Evolutionary conservation across 1,139 yeast genomes (phyloP).

Genomic region (Pichia sp.): DNA sequence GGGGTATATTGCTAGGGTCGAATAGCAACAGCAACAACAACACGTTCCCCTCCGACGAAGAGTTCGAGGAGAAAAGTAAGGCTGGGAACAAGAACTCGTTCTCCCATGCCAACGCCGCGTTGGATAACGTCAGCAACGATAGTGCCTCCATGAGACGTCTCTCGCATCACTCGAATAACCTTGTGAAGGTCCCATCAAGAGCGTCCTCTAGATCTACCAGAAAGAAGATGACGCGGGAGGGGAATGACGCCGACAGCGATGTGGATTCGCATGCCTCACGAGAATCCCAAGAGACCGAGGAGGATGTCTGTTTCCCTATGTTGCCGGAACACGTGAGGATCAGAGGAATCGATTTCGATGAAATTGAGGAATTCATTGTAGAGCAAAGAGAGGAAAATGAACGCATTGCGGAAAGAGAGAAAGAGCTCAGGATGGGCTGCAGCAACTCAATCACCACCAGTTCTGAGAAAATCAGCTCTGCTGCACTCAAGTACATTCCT

Average conservation of each 20-base stretch:
- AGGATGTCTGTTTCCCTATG: constrained; percentile 97
- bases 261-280: constrained; percentile 68
- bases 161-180: constrained; percentile 8
- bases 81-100: background rate
- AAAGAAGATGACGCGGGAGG: constrained; percentile 16
- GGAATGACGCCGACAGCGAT: constrained; percentile 49
- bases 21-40: constrained; percentile 8
- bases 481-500: constrained; percentile 64
- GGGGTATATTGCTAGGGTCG: constrained; percentile 24
- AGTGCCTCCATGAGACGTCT: constrained; percentile 3
- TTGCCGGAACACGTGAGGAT: constrained; percentile 63
- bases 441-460: constrained; percentile 24
- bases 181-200: constrained; percentile 22
- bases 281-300: constrained; percentile 83
- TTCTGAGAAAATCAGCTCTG: constrained; percentile 35
- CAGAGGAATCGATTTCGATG: constrained; percentile 75
- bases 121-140: constrained; percentile 17
- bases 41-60: background rate
- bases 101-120: background rate
- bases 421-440: constrained; percentile 22
- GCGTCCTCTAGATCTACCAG: constrained; percentile 26
- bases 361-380: constrained; percentile 66
- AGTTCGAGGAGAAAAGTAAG: background rate
- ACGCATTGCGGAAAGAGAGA: constrained; percentile 28
- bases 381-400: constrained; percentile 39